Conservation (phyloP, 495 filamentous ascomycete species). For the Alectoria sarmentosa region DNA sequence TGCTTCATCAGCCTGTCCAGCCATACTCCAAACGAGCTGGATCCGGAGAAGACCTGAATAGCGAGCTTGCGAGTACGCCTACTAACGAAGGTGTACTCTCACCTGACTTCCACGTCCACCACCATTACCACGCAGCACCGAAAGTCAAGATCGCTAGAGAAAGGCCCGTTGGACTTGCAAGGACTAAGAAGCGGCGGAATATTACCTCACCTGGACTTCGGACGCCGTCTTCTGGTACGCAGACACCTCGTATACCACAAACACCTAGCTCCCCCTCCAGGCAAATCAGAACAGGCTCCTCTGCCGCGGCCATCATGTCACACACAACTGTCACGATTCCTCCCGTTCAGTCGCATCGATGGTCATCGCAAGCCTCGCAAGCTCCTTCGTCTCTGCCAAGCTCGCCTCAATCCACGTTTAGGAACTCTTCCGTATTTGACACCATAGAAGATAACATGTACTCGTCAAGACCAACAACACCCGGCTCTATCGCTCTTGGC, state of each 20-base stretch:
- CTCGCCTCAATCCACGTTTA: conserved; percentile 69
- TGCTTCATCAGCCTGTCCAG: conserved; percentile 63
- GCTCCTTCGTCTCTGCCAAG: conserved; percentile 61
- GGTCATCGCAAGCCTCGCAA: conserved; percentile 57
- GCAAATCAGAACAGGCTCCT: conserved; percentile 42
- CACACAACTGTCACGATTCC: conserved; percentile 58
- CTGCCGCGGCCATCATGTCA: conserved; percentile 51
- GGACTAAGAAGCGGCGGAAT: conserved; percentile 64
- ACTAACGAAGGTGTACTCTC: conserved; percentile 39
- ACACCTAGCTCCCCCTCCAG: conserved; percentile 37
- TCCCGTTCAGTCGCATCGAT: conserved; percentile 41
- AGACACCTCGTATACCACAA: conserved; percentile 37
- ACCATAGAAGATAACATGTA: conserved; percentile 47
- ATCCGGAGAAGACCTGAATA: conserved; percentile 47
- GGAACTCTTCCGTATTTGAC: conserved; percentile 74
- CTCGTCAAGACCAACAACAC: conserved; percentile 65
- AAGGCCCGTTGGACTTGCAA: conserved; percentile 40
- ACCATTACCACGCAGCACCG: conserved; percentile 72
- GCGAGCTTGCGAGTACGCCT: conserved; percentile 58
- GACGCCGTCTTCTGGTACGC: conserved; percentile 44
- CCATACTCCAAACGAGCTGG: conserved; percentile 32
- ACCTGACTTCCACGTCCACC: conserved; percentile 82
- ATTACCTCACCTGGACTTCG: conserved; percentile 51
- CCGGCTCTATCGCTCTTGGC: conserved; percentile 58
- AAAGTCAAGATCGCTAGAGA: conserved; percentile 44